Evolutionary conservation across 2,329 filamentous ascomycete species (phyloP), one percentile per base, ranked within the genome.

Genomic region (Beauveria medogensis): DNA sequence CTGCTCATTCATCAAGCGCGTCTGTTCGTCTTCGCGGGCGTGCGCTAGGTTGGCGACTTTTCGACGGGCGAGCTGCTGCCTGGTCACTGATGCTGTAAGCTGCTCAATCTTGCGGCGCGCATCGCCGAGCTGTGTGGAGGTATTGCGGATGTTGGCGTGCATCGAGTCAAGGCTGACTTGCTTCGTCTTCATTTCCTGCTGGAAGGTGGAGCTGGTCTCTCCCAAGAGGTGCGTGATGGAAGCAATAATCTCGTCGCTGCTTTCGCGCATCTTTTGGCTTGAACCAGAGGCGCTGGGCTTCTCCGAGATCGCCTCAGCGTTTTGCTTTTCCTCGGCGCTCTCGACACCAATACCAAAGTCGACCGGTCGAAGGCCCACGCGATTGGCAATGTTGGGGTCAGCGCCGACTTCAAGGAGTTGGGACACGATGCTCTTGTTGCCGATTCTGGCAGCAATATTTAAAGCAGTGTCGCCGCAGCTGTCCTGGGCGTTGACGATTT

Each of bases 401-500:
- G 94, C 94, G 61, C 93, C 92, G 48, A 99, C 92, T 74, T 99
- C 94, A 12, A 97, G 80, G 37, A 99, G 80, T 71, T 99, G 94
- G n/a, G 92, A 93, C 62, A 97, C 96, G 67, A 99, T 96, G 68
- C 91, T 95, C 60, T 89, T 83, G 71, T 96, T 97, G 24, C 92
- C 91, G 66, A 97, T 96, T 63, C 94, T 83, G 2, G 94, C 92
- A 2, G 93, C 94, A 64, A 97, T 88, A 67, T 97, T 97, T 22
- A 99, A 79, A 0, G 94, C 94, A 0, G 94, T 99, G 70, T 99
- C 96, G 0, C 94, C 94, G 40, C 90, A 89, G 68, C 92, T 92
- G 73, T 99, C 94, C 68, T 93, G 90, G 0, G 92, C 89, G 68
- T 99, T 97, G 63, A 99, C 93, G 72, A 99, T 95, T 70, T 97